These are phyloP conservation scores for Arthroderma sp. DNA, from an alignment of 2,329 filamentous ascomycete genomes.

Conservation along the genomic window DNA sequence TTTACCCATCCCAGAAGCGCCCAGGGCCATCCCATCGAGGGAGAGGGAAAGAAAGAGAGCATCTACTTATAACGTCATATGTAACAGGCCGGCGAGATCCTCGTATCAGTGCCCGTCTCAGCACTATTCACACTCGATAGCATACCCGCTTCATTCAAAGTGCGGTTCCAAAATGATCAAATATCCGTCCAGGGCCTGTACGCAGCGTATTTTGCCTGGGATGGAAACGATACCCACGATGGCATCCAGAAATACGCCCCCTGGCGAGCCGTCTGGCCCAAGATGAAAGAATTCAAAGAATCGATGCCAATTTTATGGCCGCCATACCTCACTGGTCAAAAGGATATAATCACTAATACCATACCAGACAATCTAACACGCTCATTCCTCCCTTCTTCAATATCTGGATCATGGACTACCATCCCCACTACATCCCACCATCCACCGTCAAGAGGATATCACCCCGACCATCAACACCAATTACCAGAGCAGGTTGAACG, in stretches of 20 bases:
- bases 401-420: slow-evolving; percentile 25
- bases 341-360: background rate
- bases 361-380: slow-evolving; percentile 1
- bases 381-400: slow-evolving; percentile 22
- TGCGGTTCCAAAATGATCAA: slow-evolving; percentile 36
- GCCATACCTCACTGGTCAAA: slow-evolving; percentile 17
- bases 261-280: slow-evolving; percentile 54
- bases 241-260: slow-evolving; percentile 37
- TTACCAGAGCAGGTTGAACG: slow-evolving; percentile 41
- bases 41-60: too few species aligned
- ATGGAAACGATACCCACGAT: slow-evolving; percentile 22
- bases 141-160: slow-evolving; percentile 41
- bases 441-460: slow-evolving; percentile 22
- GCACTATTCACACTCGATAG: slow-evolving; percentile 53
- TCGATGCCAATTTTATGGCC: slow-evolving; percentile 47
- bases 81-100: slow-evolving; percentile 41
- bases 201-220: slow-evolving; percentile 48
- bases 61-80: background rate
- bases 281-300: slow-evolving; percentile 42
- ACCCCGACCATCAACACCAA: slow-evolving; percentile 22
- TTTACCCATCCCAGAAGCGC: background rate
- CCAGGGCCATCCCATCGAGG: background rate
- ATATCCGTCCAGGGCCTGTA: slow-evolving; percentile 58
- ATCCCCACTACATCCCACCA: slow-evolving; percentile 12
- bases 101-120: slow-evolving; percentile 52